These are phyloP conservation scores for Chaetomiaceae sp. DNA, from an alignment of 2,329 filamentous ascomycete species.

Conservation along the genomic window DNA sequence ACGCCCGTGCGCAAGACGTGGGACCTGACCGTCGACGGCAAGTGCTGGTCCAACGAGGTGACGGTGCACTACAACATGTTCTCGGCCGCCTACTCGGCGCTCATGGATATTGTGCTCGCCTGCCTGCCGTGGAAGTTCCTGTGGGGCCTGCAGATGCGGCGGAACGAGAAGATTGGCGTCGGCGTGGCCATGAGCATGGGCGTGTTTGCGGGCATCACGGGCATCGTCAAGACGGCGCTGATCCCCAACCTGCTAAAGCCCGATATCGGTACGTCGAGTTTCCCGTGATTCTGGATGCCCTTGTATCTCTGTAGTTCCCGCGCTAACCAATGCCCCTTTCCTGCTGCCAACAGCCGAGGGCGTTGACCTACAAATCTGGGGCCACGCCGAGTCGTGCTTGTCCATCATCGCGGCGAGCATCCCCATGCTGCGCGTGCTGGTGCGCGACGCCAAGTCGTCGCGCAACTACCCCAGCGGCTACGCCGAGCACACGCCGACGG, in stretches of 20 bases:
- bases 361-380: neutral
- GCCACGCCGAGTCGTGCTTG: neutral
- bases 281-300: no score
- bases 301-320: no score
- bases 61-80: slow-evolving; percentile 23
- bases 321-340: no score
- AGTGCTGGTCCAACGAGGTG: slow-evolving; percentile 23
- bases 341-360: neutral
- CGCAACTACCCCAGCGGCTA: slow-evolving; percentile 6
- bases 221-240: slow-evolving; percentile 15
- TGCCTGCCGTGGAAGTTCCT: slow-evolving; percentile 28
- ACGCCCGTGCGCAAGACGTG: slow-evolving; percentile 23
- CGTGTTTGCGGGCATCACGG: slow-evolving; percentile 17
- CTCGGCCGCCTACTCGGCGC: slow-evolving; percentile 20
- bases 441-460: slow-evolving; percentile 10
- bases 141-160: slow-evolving; percentile 28
- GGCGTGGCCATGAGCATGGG: slow-evolving; percentile 30
- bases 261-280: slow-evolving; percentile 14
- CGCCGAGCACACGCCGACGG: slow-evolving; percentile 10
- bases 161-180: slow-evolving; percentile 27
- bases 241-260: slow-evolving; percentile 8
- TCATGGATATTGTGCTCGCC: slow-evolving; percentile 27
- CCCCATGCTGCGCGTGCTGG: neutral
- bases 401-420: neutral
- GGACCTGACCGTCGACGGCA: slow-evolving; percentile 15